phyloP scores from a whole-genome alignment of 331 rosid genomes.

The Ulmus americana region DNA sequence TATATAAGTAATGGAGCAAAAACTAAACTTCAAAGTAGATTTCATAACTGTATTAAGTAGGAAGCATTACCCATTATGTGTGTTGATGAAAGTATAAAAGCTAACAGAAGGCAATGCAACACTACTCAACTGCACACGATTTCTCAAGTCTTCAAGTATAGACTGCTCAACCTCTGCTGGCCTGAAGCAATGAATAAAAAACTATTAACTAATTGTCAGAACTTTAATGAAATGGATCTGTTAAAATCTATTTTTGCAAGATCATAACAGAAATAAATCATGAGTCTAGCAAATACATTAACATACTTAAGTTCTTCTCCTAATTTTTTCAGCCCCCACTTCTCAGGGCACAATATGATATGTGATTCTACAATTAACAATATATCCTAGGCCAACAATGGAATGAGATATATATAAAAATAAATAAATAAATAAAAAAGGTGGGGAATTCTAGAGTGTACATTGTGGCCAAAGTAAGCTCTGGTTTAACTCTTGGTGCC shows the following conservation, averaged over 20 bases:
- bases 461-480: slow-evolving; percentile 76
- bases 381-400: neutral
- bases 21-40: slow-evolving; percentile 19
- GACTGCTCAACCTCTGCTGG: slow-evolving; percentile 85
- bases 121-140: slow-evolving; percentile 88
- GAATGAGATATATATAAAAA: neutral
- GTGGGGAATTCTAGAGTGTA: slow-evolving; percentile 37
- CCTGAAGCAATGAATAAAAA: slow-evolving; percentile 45
- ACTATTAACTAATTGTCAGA: slow-evolving; percentile 4
- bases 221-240: too few species aligned
- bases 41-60: slow-evolving; percentile 13
- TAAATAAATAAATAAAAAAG: slow-evolving; percentile 4
- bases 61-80: slow-evolving; percentile 68
- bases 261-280: neutral
- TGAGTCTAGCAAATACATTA: neutral
- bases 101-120: slow-evolving; percentile 89
- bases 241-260: too few species aligned
- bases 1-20: slow-evolving; percentile 16
- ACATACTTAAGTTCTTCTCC: neutral
- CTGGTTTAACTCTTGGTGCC: slow-evolving; percentile 91
- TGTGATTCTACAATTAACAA: neutral
- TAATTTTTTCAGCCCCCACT: too few species aligned
- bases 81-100: slow-evolving; percentile 81
- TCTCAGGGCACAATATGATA: too few species aligned
- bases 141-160: slow-evolving; percentile 90